Base-by-base conservation (phyloP, 2,329 filamentous ascomycete genomes). In the Graphiopsis chlorocephala region DNA sequence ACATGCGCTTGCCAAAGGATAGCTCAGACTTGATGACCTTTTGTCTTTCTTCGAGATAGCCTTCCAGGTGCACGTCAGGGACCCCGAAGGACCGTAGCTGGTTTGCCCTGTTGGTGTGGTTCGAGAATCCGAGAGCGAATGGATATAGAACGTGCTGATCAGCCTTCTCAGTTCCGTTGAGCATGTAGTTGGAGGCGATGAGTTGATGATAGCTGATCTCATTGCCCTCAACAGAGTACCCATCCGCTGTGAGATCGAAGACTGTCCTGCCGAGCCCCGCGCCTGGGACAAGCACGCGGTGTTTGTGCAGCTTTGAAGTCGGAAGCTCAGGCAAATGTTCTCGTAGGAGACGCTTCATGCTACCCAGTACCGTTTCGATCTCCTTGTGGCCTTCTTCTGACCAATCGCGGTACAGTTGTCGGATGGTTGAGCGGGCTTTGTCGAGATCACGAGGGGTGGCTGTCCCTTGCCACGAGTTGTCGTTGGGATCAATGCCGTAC, bases 321-420 rank as follows among this genome's bases (percentile, higher is more conserved):
- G 55, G 20, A 17, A 42, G 15, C 1, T 15, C 35, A 4, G 75
- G 68, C 67, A 83, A 82, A 56, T 84, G 79, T 11, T 76, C 75
- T 8, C 83, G 79, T 17, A 99, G 81, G 26, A 88, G 88, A 20
- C 77, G 74, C 65, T 96, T 78, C 7, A 98, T 85, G 0, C 91
- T 92, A 0, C 82, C 84, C 73, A 95, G 96, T 73, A 90, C 92
- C 3, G 87, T 86, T n/a, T 86, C 82, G 45, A 95, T 83, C 80
- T 99, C 96, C 0, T 77, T 74, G 2, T 80, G 81, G 0, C 94
- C 95, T 72, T 91, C 93, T 1, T 82, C 84, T 26, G 91, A 92
- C 95, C 96, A 99, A 77, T 99, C 95, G 17, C 95, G 88, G 77
- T 93, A 98, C 76, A 98, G 91, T 74, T 99, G 95, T 12, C 94